Evolutionary conservation across 2,329 filamentous ascomycete species (phyloP).

Genomic region (Colletotrichum sp.): DNA sequence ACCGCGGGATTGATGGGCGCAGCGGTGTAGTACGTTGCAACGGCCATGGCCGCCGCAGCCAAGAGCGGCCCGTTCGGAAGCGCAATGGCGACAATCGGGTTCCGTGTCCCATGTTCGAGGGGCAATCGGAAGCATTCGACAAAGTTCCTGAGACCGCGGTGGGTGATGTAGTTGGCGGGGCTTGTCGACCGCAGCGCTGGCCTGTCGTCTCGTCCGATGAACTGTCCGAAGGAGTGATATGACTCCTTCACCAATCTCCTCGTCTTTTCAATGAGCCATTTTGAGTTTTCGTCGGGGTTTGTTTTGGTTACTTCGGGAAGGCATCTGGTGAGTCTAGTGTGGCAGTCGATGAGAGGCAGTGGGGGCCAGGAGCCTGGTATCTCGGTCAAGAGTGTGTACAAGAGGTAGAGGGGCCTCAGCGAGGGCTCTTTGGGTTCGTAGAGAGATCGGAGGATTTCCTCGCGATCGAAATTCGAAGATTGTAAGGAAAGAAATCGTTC

Average conservation of each 20-base stretch:
- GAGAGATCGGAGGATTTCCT: slow-evolving; percentile 26
- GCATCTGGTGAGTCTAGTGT: slow-evolving; percentile 38
- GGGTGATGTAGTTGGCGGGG: slow-evolving; percentile 31
- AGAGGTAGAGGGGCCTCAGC: slow-evolving; percentile 28
- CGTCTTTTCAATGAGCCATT: slow-evolving; percentile 24
- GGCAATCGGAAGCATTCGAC: slow-evolving; percentile 37
- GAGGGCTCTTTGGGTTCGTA: slow-evolving; percentile 23
- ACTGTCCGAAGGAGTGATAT: slow-evolving; percentile 44
- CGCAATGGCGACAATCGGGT: slow-evolving; percentile 54
- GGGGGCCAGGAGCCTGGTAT: slow-evolving; percentile 31
- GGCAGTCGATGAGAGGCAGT: slow-evolving; percentile 34
- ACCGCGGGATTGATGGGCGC: slow-evolving; percentile 57
- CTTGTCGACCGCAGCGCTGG: slow-evolving; percentile 33
- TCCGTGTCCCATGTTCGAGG: slow-evolving; percentile 23
- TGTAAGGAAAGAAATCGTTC: background rate
- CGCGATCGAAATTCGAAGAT: background rate
- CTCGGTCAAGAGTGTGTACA: slow-evolving; percentile 28
- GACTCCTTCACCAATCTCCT: slow-evolving; percentile 30
- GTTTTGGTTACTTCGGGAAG: slow-evolving; percentile 40
- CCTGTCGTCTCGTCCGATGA: slow-evolving; percentile 29
- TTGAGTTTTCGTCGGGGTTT: slow-evolving; percentile 19
- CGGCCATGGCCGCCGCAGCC: slow-evolving; percentile 54
- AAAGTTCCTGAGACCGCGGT: slow-evolving; percentile 35
- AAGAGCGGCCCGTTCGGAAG: slow-evolving; percentile 59
- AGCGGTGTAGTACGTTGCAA: slow-evolving; percentile 54